Evolutionary conservation across 495 filamentous ascomycete genomes (phyloP).

Genomic region (Cladorrhinum samala): DNA sequence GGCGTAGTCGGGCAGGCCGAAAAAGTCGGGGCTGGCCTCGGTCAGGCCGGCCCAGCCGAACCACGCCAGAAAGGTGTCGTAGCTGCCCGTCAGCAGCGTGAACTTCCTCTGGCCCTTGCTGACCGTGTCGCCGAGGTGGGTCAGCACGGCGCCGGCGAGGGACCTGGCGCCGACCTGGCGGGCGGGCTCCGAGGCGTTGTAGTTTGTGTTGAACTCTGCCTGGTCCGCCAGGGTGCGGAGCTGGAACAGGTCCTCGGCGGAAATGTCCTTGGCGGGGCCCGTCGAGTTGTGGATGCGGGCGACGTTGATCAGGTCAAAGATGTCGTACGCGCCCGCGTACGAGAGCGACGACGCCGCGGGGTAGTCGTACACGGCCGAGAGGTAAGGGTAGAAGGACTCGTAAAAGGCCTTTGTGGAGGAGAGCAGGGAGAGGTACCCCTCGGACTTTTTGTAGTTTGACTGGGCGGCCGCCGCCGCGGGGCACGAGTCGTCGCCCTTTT

Average conservation of each 20-base stretch:
- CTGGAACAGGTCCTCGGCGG: slow-evolving; percentile 9
- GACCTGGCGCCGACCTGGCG: slow-evolving; percentile 13
- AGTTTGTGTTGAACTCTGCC: slow-evolving; percentile 29
- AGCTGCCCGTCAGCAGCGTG: slow-evolving; percentile 16
- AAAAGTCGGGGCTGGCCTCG: slow-evolving; percentile 6
- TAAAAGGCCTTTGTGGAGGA: slow-evolving; percentile 16
- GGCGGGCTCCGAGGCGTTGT: slow-evolving; percentile 14
- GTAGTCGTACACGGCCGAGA: slow-evolving; percentile 7
- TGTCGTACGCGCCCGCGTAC: slow-evolving; percentile 19
- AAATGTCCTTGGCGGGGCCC: slow-evolving; percentile 2
- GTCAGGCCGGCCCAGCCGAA: slow-evolving; percentile 14
- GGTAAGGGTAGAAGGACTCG: slow-evolving; percentile 9
- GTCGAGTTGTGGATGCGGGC: slow-evolving; percentile 16
- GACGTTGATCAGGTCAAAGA: slow-evolving; percentile 23
- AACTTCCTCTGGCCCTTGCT: slow-evolving; percentile 10
- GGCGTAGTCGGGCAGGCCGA: slow-evolving; percentile 17
- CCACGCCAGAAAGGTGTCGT: slow-evolving; percentile 20
- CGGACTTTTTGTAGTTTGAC: background rate
- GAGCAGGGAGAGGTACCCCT: slow-evolving; percentile 7
- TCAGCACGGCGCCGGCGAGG: slow-evolving; percentile 9
- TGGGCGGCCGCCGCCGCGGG: slow-evolving; percentile 5
- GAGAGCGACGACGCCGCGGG: slow-evolving; percentile 2
- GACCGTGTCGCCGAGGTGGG: slow-evolving; percentile 16
- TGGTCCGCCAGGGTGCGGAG: slow-evolving; percentile 18
- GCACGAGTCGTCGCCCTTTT: slow-evolving; percentile 19